Percentiles rank a stretch among this genome's conserved stretches.
Conservation (phyloP, 352 stramenopile species). For the Phytopythium aichiense region DNA sequence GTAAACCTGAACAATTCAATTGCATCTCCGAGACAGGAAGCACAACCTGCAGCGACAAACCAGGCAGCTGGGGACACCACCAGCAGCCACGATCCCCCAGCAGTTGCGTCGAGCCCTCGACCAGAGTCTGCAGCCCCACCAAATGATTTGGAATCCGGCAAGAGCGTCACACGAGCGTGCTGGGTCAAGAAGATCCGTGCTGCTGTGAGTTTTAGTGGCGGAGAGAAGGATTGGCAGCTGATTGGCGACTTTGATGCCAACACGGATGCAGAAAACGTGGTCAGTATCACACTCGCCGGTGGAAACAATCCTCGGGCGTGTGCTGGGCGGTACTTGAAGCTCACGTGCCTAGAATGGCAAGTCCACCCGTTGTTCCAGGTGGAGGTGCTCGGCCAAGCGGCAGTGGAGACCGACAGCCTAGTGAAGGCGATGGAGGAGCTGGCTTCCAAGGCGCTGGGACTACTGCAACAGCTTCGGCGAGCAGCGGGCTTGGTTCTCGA, state of each 20-base stretch:
- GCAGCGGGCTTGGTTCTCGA: constrained; percentile 53
- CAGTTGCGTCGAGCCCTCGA: background rate
- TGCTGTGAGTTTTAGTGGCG: constrained; percentile 50
- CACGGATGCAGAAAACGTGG: constrained; percentile 21
- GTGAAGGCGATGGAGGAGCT: constrained; percentile 36
- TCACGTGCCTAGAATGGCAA: constrained; percentile 66
- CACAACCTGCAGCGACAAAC: background rate
- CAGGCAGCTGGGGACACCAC: background rate
- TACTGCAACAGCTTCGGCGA: constrained; percentile 54
- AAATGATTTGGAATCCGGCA: constrained; percentile 4
- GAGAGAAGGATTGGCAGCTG: constrained; percentile 40
- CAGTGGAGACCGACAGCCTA: constrained; percentile 44
- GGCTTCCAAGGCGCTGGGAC: constrained; percentile 26
- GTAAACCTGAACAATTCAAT: background rate
- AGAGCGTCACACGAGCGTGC: constrained; percentile 12
- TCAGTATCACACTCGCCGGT: constrained; percentile 28
- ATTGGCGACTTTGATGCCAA: constrained; percentile 67
- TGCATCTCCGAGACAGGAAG: background rate
- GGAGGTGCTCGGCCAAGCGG: constrained; percentile 62
- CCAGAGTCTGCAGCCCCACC: background rate
- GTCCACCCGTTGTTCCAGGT: constrained; percentile 53
- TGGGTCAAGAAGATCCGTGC: constrained; percentile 68
- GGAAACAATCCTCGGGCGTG: constrained; percentile 13
- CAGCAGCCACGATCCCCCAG: background rate
- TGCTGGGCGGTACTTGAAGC: constrained; percentile 57